Percentiles rank a stretch among this genome's conserved stretches.
Evolutionary conservation across 345 rosid genomes (phyloP).

Genomic region (Camelina hispida): DNA sequence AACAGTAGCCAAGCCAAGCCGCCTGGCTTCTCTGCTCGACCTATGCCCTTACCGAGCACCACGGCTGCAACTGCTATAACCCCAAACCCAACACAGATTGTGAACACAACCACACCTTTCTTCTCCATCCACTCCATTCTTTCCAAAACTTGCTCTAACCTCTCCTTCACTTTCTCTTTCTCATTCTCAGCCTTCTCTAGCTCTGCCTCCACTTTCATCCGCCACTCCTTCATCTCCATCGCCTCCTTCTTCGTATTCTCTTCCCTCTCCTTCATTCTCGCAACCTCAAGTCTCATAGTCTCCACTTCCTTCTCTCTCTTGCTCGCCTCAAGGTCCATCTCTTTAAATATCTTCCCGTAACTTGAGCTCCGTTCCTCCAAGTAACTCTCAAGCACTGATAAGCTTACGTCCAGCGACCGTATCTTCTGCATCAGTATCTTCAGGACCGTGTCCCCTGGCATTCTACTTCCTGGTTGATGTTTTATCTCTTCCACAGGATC

Average conservation of each 20-base stretch:
- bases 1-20: conserved; percentile 42
- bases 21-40: conserved; percentile 31
- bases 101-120: conserved; percentile 68
- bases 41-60: conserved; percentile 26
- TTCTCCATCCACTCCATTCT: conserved; percentile 72
- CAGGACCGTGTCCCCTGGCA: conserved; percentile 89
- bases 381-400: conserved; percentile 85
- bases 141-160: conserved; percentile 54
- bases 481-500: conserved; percentile 72
- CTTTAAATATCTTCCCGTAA: conserved; percentile 74
- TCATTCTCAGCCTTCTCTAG: conserved; percentile 54
- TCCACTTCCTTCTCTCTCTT: conserved; percentile 57
- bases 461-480: conserved; percentile 79
- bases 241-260: conserved; percentile 62
- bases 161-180: conserved; percentile 38
- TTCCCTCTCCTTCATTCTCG: conserved; percentile 52
- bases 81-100: conserved; percentile 64
- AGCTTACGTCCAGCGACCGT: conserved; percentile 72
- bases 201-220: conserved; percentile 45
- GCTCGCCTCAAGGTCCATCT: conserved; percentile 59
- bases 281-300: conserved; percentile 58
- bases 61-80: conserved; percentile 47
- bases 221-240: conserved; percentile 69
- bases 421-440: conserved; percentile 96
- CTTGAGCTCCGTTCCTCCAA: conserved; percentile 79